Evolutionary conservation across 2,329 filamentous ascomycete genomes (phyloP), one percentile per base, ranked within the genome.

Genomic region (Lasiodiplodia sp.): DNA sequence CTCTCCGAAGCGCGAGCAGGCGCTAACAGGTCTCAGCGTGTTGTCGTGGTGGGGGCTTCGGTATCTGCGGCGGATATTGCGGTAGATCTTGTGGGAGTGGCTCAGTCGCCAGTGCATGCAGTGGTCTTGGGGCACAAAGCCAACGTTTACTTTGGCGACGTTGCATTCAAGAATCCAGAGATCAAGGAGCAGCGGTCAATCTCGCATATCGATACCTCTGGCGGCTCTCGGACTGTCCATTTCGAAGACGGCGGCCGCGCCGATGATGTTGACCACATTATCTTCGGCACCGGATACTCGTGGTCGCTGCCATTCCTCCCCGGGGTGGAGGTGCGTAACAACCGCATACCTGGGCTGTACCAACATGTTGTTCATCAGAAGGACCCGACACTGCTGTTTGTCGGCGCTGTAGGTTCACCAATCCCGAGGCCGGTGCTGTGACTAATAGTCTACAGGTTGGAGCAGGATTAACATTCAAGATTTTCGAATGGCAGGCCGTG

Each of bases 401-500:
- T 90, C 2, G 88, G 87, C 31, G 88, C 88, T 4, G 87, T 86
- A 68, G 73, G 76, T 73, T 71, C 23, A 38, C 14, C 16, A 37
- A 5, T 47, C 40, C 5, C 40, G 31, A 16, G n/a, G 37, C 4
- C 38, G 49, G 38, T 53, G 23, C 11, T 16, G 44, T 51, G 18
- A 3, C 37, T 51, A 25, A 68, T 60, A 16, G 65, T 53, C 85
- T 0, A 79, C 80, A 64, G 60, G 60, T 64, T 12, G 60, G 56
- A 1, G 85, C 86, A 0, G 87, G 86, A 0, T 77, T 92, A 34
- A 91, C 89, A 0, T 91, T 92, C 79, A 90, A 89, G 74, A 84
- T 91, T 37, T 91, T 90, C 67, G 89, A 91, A 77, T 91, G 87
- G 87, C 89, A 91, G 73, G 88, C 88, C 7, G 88, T 91, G 0